Base-by-base conservation (phyloP, 106 monocot genomes). In the Acanthochlamys bracteata region DNA sequence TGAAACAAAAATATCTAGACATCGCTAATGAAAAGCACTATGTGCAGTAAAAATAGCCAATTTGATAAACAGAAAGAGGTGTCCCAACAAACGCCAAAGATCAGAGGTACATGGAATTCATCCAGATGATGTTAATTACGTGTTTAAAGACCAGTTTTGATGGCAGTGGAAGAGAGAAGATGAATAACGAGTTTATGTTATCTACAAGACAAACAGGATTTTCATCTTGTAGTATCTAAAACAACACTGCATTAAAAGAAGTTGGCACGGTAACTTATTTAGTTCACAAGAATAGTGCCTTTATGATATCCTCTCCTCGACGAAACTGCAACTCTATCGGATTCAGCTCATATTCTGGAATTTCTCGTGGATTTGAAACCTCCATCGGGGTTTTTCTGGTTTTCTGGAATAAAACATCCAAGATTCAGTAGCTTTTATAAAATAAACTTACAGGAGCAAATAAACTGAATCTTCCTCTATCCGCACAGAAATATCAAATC, bases 341-440 rank as follows among this genome's bases (percentile, higher is more conserved):
- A 46, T 92, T 92, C 71, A 98, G 60, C 74, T 98, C 98, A 69
- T 98, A 98, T 65, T 98, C 98, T 27, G 98, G 98, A 69, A 88
- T 74, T 59, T 98, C 98, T 68, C 53, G 71, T 4, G 92, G 91
- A 79, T 98, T 89, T 20, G 85, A 88, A 55, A 98, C 91, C 42
- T 78, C 41, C 98, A 98, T 92, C 2, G 98, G 98, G 65, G 98
- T 85, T 76, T 78, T 91, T 39, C 71, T 84, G 20, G 55, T 71
- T 80, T 85, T 92, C 83, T 98, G 69, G 24, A 66, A 53, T 1
- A 49, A 49, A 49, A 49, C 2, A 49, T 49, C 17, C 49, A 49
- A 10, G 10, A 43, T 43, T 9, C 17, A 14, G 9, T 49, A 4
- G 9, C 51, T 4, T 51, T 4, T 19, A 13, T 51, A 13, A 4